Evolutionary conservation across 2,329 filamentous ascomycete species (phyloP).

Genomic region (Pyrenophora tritici-repentis): DNA sequence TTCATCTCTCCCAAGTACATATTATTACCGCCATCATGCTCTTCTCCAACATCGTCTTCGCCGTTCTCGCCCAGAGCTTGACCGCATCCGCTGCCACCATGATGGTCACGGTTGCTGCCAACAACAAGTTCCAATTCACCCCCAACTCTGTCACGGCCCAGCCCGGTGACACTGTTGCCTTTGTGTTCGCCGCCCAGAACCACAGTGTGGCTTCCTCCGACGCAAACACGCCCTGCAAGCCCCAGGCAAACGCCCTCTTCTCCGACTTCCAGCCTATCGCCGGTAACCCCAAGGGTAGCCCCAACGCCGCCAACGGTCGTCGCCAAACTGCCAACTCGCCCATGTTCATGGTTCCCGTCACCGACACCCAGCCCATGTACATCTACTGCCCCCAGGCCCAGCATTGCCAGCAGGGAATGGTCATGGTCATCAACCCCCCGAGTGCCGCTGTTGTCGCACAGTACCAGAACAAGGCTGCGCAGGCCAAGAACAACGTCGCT

Average conservation of each 20-base stretch:
- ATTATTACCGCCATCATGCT: slow-evolving; percentile 24
- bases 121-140: slow-evolving; percentile 39
- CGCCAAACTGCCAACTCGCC: slow-evolving; percentile 30
- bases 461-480: slow-evolving; percentile 30
- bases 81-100: slow-evolving; percentile 34
- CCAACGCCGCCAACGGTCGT: slow-evolving; percentile 17
- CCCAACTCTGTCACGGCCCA: slow-evolving; percentile 34
- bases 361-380: slow-evolving; percentile 69
- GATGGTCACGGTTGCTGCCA: slow-evolving; percentile 38
- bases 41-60: slow-evolving; percentile 26
- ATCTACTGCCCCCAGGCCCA: slow-evolving; percentile 70
- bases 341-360: slow-evolving; percentile 36
- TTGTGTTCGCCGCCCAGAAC: slow-evolving; percentile 36
- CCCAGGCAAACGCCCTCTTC: no score
- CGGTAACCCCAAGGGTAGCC: slow-evolving; percentile 17
- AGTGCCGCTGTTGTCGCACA: slow-evolving; percentile 29
- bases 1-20: background rate
- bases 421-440: slow-evolving; percentile 69
- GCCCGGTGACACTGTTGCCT: slow-evolving; percentile 36
- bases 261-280: slow-evolving; percentile 10
- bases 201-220: slow-evolving; percentile 35
- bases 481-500: slow-evolving; percentile 33
- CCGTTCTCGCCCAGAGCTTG: slow-evolving; percentile 32
- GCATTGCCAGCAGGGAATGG: slow-evolving; percentile 76
- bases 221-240: slow-evolving; percentile 30